A percentile compares a stretch with the other conserved stretches of the same genome.
Conservation (phyloP, 2,329 filamentous ascomycete species). For the Hymenoscyphus scutula region DNA sequence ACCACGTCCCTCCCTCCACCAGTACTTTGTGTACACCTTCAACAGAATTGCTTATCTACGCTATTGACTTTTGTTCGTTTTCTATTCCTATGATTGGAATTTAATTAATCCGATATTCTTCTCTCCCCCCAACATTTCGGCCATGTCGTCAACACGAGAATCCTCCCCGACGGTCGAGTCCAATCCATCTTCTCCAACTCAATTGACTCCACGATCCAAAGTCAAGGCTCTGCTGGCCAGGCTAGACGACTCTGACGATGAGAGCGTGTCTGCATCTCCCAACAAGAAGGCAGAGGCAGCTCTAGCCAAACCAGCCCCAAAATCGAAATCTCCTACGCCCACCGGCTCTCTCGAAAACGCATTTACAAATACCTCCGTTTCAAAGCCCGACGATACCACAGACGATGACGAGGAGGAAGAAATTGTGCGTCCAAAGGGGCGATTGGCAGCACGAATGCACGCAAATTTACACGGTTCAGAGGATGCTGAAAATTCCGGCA, state of each 20-base stretch:
- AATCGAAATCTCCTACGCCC: constrained; percentile 9
- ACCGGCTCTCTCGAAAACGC: constrained; percentile 12
- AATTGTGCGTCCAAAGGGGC: constrained; percentile 56
- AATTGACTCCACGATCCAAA: constrained; percentile 53
- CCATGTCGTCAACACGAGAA: constrained; percentile 50
- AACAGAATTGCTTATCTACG: not conserved
- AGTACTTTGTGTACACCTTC: not conserved
- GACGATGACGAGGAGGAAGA: constrained; percentile 49
- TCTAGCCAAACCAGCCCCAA: constrained; percentile 18
- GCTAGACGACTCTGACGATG: constrained; percentile 47
- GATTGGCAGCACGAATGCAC: constrained; percentile 64
- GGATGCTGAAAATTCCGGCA: constrained; percentile 19
- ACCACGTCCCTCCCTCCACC: not conserved
- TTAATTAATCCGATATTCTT: constrained; percentile 11
- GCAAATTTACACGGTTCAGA: constrained; percentile 31
- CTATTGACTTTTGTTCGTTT: not conserved
- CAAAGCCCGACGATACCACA: constrained; percentile 18
- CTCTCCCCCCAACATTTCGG: constrained; percentile 1
- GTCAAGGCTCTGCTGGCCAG: constrained; percentile 52
- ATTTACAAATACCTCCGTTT: not conserved
- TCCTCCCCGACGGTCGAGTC: constrained; percentile 46
- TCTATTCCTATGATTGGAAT: constrained; percentile 7
- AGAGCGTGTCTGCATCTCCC: constrained; percentile 24
- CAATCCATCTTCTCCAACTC: constrained; percentile 41
- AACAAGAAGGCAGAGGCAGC: constrained; percentile 22